phyloP scores from a whole-genome alignment of 176 grass and related monocot species.

The Raddia guianensis region DNA sequence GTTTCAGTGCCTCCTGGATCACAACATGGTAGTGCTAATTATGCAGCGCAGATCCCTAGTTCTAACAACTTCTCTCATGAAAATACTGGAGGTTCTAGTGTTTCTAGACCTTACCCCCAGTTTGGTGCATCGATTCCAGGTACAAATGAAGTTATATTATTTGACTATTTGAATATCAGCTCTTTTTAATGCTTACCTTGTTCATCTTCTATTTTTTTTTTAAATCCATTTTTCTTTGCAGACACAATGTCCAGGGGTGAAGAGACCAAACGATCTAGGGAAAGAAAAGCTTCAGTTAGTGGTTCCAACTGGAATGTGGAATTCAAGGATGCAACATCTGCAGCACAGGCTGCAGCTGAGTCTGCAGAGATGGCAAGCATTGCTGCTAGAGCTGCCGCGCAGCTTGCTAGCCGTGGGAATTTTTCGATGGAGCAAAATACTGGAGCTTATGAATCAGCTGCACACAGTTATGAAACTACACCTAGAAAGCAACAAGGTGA shows the following conservation, averaged over 20 bases:
- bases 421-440: slow-evolving; percentile 48
- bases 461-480: slow-evolving; percentile 34
- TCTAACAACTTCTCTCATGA: slow-evolving; percentile 39
- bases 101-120: slow-evolving; percentile 46
- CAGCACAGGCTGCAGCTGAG: slow-evolving; percentile 84
- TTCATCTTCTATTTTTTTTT: slow-evolving; percentile 7
- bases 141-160: slow-evolving; percentile 27
- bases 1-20: slow-evolving; percentile 41
- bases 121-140: slow-evolving; percentile 40
- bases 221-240: slow-evolving; percentile 18
- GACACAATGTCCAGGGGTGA: slow-evolving; percentile 34
- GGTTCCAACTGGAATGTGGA: slow-evolving; percentile 70
- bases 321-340: slow-evolving; percentile 94
- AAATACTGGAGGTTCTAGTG: slow-evolving; percentile 34
- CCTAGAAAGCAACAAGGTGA: slow-evolving; percentile 39
- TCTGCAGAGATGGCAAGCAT: slow-evolving; percentile 88
- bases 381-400: slow-evolving; percentile 92
- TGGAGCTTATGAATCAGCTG: slow-evolving; percentile 42
- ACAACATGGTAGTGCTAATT: slow-evolving; percentile 39
- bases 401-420: slow-evolving; percentile 82
- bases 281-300: slow-evolving; percentile 53
- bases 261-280: slow-evolving; percentile 48
- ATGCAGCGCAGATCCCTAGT: slow-evolving; percentile 39
- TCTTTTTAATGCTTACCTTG: slow-evolving; percentile 30
- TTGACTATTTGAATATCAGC: slow-evolving; percentile 19